phyloP scores from a whole-genome alignment of 148 eudicot species.

The Amaranthus cruentus region DNA sequence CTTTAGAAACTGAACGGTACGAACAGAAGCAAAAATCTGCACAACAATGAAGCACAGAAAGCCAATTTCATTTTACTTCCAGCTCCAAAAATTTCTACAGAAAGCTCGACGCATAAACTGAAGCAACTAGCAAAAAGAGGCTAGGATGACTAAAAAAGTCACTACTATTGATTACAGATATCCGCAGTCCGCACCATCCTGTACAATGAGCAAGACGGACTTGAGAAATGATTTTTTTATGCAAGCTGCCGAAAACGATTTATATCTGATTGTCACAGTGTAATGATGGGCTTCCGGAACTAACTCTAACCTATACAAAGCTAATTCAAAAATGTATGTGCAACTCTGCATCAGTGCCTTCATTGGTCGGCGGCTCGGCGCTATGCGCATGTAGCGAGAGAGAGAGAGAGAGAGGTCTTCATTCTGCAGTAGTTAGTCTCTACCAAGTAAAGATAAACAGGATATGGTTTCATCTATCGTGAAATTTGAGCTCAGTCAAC shows the following conservation, averaged over 20 bases:
- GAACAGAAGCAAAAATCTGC: background rate
- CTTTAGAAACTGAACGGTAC: no score
- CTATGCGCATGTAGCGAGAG: slow-evolving; percentile 14
- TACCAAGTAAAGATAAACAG: background rate
- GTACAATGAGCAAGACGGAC: slow-evolving; percentile 11
- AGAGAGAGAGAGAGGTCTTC: slow-evolving; percentile 10
- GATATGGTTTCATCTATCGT: slow-evolving; percentile 9
- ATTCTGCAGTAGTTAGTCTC: background rate
- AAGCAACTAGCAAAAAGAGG: slow-evolving; percentile 3
- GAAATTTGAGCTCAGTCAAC: slow-evolving; percentile 7
- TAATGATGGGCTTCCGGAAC: background rate
- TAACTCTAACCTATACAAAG: slow-evolving; percentile 18
- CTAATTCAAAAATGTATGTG: slow-evolving; percentile 23
- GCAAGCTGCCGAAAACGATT: slow-evolving; percentile 9
- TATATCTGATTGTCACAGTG: slow-evolving; percentile 6
- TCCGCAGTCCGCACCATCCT: slow-evolving; percentile 12
- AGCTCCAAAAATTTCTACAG: slow-evolving; percentile 13
- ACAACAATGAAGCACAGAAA: background rate
- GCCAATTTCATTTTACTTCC: slow-evolving; percentile 12
- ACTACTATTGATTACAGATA: slow-evolving; percentile 4
- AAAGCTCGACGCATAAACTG: background rate
- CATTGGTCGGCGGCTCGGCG: background rate
- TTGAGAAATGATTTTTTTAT: background rate
- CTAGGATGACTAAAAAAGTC: slow-evolving; percentile 1
- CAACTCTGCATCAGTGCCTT: slow-evolving; percentile 17